Conservation (phyloP, 2,329 filamentous ascomycete species). For the Apiospora pterosperma region DNA sequence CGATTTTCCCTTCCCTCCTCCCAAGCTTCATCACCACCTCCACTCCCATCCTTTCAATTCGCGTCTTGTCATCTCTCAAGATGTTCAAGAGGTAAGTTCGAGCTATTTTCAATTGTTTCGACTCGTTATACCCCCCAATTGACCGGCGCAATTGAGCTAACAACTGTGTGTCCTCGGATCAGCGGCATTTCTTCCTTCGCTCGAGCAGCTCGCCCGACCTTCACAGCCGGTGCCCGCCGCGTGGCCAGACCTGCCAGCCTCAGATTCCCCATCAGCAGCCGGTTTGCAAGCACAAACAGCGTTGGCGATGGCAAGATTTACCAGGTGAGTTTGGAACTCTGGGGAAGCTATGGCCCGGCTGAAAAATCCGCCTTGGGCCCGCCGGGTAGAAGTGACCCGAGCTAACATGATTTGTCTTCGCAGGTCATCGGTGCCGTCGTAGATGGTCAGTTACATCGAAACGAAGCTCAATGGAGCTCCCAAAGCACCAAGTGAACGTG, state of each 20-base stretch:
- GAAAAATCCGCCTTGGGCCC: conserved; percentile 1
- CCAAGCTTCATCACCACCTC: conserved; percentile 42
- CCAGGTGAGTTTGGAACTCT: conserved; percentile 49
- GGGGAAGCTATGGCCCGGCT: conserved; percentile 1
- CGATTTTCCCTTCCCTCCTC: conserved; percentile 23
- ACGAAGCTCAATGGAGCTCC: conserved; percentile 9
- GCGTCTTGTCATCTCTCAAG: conserved; percentile 68
- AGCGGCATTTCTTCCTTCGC: conserved; percentile 66
- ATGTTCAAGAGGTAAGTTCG: conserved; percentile 76
- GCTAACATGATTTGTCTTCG: conserved; percentile 57
- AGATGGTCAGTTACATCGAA: conserved; percentile 68
- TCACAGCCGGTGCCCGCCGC: conserved; percentile 55
- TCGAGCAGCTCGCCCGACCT: conserved; percentile 59
- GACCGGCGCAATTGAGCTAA: conserved; percentile 45
- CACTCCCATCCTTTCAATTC: conserved; percentile 53
- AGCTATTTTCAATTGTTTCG: conserved; percentile 41
- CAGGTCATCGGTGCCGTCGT: conserved; percentile 98
- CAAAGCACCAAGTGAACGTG: not conserved
- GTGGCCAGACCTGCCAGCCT: conserved; percentile 54
- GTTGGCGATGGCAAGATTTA: conserved; percentile 66
- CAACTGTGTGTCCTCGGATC: conserved; percentile 31
- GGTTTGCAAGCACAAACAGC: conserved; percentile 56
- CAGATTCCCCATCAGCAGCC: conserved; percentile 52
- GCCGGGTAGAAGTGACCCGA: conserved; percentile 4
- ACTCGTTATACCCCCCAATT: not conserved